Conservation (phyloP, 805 yeast species). For the Kluyveromyces dobzhanskii region DNA sequence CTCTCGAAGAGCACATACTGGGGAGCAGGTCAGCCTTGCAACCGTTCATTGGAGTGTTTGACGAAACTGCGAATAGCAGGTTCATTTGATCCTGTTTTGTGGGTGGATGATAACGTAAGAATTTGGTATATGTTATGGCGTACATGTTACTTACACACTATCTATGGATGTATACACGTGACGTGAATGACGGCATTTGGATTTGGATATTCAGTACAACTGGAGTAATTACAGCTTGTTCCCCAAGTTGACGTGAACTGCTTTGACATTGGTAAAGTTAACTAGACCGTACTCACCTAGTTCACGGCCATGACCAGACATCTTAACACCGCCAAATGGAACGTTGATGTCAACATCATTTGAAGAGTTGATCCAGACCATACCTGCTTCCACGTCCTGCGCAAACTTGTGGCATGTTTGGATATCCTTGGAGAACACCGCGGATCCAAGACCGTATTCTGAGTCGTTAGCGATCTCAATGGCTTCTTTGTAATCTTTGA, state of each 20-base stretch:
- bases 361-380: conserved; percentile 53
- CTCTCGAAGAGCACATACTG: too few relatives aligned
- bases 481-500: conserved; percentile 38
- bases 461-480: conserved; percentile 36
- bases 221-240: conserved; percentile 15
- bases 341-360: conserved; percentile 47
- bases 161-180: too few relatives aligned
- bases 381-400: conserved; percentile 36
- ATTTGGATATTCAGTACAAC: too few relatives aligned
- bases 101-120: too few relatives aligned
- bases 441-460: conserved; percentile 41
- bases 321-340: conserved; percentile 66
- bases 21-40: too few relatives aligned
- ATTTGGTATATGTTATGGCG: too few relatives aligned
- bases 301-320: conserved; percentile 61
- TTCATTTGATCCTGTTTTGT: too few relatives aligned
- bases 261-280: conserved; percentile 56
- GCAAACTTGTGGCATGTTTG: conserved; percentile 34
- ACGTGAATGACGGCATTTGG: too few relatives aligned
- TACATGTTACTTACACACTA: too few relatives aligned
- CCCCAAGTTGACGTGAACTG: conserved; percentile 61
- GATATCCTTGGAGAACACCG: conserved; percentile 35
- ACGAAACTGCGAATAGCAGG: too few relatives aligned
- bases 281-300: conserved; percentile 57
- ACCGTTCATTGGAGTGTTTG: too few relatives aligned